phyloP scores from a whole-genome alignment of 1,139 yeast genomes.

The Kazachstania sp. region DNA sequence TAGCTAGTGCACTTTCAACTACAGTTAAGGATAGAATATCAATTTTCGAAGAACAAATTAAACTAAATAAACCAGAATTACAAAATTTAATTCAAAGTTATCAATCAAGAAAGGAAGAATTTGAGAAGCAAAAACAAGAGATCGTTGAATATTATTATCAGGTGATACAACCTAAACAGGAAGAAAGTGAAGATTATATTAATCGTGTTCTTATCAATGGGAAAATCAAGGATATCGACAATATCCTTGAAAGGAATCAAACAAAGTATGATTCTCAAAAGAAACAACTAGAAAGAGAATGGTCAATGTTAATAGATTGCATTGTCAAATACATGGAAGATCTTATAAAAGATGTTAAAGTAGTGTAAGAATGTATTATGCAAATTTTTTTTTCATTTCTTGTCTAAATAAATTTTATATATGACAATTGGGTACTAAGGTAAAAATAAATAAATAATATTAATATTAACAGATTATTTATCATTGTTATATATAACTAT shows the following conservation, averaged over 20 bases:
- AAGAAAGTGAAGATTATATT: conserved; percentile 21
- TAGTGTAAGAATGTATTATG: background rate
- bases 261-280: conserved; percentile 19
- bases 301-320: conserved; percentile 22
- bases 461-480: background rate
- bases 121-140: conserved; percentile 15
- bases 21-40: conserved; percentile 20
- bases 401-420: background rate
- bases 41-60: conserved; percentile 23
- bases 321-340: conserved; percentile 25
- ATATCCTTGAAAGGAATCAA: conserved; percentile 15
- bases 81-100: conserved; percentile 13
- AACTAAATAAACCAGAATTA: conserved; percentile 16
- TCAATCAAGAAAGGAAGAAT: conserved; percentile 13
- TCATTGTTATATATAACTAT: background rate
- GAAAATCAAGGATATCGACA: conserved; percentile 19
- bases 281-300: conserved; percentile 24
- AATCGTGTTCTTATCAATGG: conserved; percentile 20
- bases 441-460: background rate
- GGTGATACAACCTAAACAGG: conserved; percentile 21
- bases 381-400: background rate
- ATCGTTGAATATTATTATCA: conserved; percentile 19
- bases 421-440: background rate
- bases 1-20: conserved; percentile 17
- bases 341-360: conserved; percentile 13